These are phyloP conservation scores for Ophiognomonia clavigignenti-juglandacearum DNA, from an alignment of 2,329 filamentous ascomycete genomes.

Conservation along the genomic window DNA sequence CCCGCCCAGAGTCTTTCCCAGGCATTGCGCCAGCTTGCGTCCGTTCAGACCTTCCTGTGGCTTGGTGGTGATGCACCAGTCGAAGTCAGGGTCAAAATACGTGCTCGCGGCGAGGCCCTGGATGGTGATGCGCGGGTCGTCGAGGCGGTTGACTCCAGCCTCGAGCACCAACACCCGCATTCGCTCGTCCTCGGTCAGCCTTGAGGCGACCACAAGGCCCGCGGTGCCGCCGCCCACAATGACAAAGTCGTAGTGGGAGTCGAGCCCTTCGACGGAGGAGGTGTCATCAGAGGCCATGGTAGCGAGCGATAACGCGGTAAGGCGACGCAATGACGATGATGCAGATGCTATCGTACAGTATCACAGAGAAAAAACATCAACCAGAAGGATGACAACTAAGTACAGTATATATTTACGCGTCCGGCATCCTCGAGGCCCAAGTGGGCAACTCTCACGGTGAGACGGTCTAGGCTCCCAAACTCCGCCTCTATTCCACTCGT, in stretches of 20 bases:
- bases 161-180: slow-evolving; percentile 34
- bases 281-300: background rate
- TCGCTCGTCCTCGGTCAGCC: slow-evolving; percentile 31
- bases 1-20: slow-evolving; percentile 5
- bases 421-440: too few relatives aligned
- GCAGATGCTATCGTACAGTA: background rate
- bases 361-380: background rate
- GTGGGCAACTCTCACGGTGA: too few relatives aligned
- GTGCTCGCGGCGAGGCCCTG: slow-evolving; percentile 29
- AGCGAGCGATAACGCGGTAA: too few relatives aligned
- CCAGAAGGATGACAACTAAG: too few relatives aligned
- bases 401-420: too few relatives aligned
- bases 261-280: background rate
- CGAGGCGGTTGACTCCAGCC: slow-evolving; percentile 29
- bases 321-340: background rate
- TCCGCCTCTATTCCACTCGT: too few relatives aligned
- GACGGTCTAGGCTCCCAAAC: too few relatives aligned
- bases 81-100: slow-evolving; percentile 32
- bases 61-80: slow-evolving; percentile 34
- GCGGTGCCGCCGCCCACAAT: slow-evolving; percentile 46
- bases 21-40: slow-evolving; percentile 1
- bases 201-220: slow-evolving; percentile 41
- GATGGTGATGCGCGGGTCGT: slow-evolving; percentile 31
- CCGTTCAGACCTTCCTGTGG: slow-evolving; percentile 22
- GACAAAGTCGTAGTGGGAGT: slow-evolving; percentile 37